Percentiles rank a stretch among this genome's conserved stretches.
Evolutionary conservation across 495 filamentous ascomycete genomes (phyloP).

Genomic region (Glonium stellatum): DNA sequence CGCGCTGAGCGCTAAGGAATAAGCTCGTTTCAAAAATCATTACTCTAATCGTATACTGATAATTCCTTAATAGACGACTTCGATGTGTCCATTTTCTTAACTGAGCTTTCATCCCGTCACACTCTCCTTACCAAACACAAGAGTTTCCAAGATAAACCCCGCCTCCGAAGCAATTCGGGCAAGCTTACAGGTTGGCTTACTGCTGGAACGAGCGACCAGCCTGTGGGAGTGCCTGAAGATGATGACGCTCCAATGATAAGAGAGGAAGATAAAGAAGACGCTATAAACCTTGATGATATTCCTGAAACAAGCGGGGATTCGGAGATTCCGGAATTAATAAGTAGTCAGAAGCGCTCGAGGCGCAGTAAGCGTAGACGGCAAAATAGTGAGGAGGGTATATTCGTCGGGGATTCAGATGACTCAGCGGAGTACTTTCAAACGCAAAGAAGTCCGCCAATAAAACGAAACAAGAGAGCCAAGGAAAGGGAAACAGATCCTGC

Average conservation of each 20-base stretch:
- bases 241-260: conserved; percentile 33
- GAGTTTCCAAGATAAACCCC: conserved; percentile 51
- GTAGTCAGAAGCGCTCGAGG: not conserved
- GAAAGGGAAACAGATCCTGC: conserved; percentile 2
- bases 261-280: conserved; percentile 32
- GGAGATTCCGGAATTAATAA: conserved; percentile 5
- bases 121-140: conserved; percentile 81
- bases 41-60: not conserved
- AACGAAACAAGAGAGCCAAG: conserved; percentile 42
- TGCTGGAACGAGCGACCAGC: conserved; percentile 39
- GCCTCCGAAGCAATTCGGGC: conserved; percentile 49
- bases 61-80: conserved; percentile 65
- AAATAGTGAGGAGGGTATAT: conserved; percentile 13
- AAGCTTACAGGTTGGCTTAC: conserved; percentile 52
- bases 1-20: too few relatives aligned
- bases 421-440: conserved; percentile 14
- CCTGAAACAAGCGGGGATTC: conserved; percentile 23
- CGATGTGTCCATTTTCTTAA: conserved; percentile 88
- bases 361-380: conserved; percentile 9
- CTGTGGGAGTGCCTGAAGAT: conserved; percentile 36
- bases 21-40: not conserved
- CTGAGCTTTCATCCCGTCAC: conserved; percentile 79
- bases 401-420: conserved; percentile 8
- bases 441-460: conserved; percentile 35
- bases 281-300: conserved; percentile 32